These are phyloP conservation scores for Amylocarpus encephaloides DNA, from an alignment of 2,329 filamentous ascomycete genomes.

Conservation along the genomic window DNA sequence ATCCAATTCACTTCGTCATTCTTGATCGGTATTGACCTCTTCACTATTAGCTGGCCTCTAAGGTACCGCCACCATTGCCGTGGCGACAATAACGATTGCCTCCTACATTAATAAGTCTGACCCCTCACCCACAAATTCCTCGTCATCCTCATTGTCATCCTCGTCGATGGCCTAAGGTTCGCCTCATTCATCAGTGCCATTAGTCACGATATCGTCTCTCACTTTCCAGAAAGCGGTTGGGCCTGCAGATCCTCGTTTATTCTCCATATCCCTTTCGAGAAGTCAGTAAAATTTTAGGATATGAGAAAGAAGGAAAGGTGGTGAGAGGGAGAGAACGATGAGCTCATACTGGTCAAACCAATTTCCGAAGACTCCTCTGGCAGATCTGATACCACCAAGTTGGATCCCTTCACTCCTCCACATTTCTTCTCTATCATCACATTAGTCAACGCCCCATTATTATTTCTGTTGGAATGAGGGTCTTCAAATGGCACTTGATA, in stretches of 20 bases:
- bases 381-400: slow-evolving; percentile 59
- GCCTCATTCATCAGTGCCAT: background rate
- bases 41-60: too few species aligned
- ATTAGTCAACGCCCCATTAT: slow-evolving; percentile 46
- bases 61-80: too few species aligned
- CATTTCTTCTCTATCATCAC: slow-evolving; percentile 52
- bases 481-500: too few species aligned
- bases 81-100: too few species aligned
- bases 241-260: slow-evolving; percentile 58
- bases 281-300: background rate
- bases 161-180: background rate
- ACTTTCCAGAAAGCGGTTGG: slow-evolving; percentile 77
- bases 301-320: background rate
- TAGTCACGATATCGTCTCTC: slow-evolving; percentile 38
- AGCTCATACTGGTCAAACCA: slow-evolving; percentile 66
- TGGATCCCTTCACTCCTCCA: slow-evolving; percentile 77
- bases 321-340: background rate
- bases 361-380: slow-evolving; percentile 62
- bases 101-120: too few species aligned
- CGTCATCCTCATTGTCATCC: slow-evolving; percentile 2
- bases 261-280: slow-evolving; percentile 51
- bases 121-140: slow-evolving; percentile 2
- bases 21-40: too few species aligned
- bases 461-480: slow-evolving; percentile 59
- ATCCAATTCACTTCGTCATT: too few species aligned